Evolutionary conservation across 2,329 filamentous ascomycete genomes (phyloP).

Genomic region (Aspergillus sojae): DNA sequence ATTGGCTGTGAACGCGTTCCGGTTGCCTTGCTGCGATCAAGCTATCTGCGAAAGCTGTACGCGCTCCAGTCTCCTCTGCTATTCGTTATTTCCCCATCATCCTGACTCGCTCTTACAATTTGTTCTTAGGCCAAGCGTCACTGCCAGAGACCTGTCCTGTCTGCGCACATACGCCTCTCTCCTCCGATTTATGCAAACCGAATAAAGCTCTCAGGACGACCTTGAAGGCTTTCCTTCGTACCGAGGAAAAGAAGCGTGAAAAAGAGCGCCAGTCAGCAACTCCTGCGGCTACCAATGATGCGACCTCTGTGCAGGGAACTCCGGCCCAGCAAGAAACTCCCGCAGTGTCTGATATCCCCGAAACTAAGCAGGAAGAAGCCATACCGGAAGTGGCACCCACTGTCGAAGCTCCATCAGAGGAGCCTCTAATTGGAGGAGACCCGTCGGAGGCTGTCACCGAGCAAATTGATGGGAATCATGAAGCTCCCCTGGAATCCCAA

Average conservation of each 20-base stretch:
- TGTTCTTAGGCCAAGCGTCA: slow-evolving; percentile 67
- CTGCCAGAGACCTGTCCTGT: slow-evolving; percentile 82
- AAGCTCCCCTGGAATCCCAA: slow-evolving; percentile 9
- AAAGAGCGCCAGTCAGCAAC: slow-evolving; percentile 52
- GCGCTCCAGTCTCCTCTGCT: slow-evolving; percentile 32
- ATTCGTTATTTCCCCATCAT: not conserved
- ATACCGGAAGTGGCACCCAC: slow-evolving; percentile 13
- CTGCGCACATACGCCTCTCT: slow-evolving; percentile 88
- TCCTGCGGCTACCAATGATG: slow-evolving; percentile 31
- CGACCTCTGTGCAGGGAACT: slow-evolving; percentile 27
- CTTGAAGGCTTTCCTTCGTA: slow-evolving; percentile 86
- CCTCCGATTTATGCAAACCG: slow-evolving; percentile 80
- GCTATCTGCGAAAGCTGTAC: slow-evolving; percentile 88
- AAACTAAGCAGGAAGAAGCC: slow-evolving; percentile 13
- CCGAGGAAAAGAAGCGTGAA: slow-evolving; percentile 86
- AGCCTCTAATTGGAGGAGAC: slow-evolving; percentile 14
- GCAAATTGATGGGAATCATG: slow-evolving; percentile 9
- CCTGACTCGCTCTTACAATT: slow-evolving; percentile 1
- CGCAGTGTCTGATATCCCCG: slow-evolving; percentile 22
- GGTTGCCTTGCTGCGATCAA: slow-evolving; percentile 92
- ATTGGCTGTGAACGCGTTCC: slow-evolving; percentile 85
- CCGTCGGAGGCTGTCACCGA: slow-evolving; percentile 11
- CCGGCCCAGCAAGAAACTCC: slow-evolving; percentile 19
- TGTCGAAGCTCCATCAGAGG: slow-evolving; percentile 16
- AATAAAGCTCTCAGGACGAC: slow-evolving; percentile 92